These are phyloP conservation scores for Volutella citrinella DNA, from an alignment of 2,329 filamentous ascomycete species.

Conservation along the genomic window DNA sequence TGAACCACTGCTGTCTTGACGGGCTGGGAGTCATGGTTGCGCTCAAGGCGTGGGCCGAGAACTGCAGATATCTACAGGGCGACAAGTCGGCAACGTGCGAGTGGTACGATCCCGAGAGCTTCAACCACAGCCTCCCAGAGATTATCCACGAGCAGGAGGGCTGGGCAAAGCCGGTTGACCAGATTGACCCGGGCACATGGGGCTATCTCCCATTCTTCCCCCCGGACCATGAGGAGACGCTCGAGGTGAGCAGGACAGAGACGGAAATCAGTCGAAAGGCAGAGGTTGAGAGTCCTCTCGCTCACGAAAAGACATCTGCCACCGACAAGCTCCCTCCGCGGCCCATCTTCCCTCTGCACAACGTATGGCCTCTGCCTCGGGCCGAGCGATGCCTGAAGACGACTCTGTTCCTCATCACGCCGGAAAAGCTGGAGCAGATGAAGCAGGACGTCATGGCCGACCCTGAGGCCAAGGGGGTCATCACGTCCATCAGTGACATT, in stretches of 20 bases:
- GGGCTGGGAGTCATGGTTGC: constrained; percentile 27
- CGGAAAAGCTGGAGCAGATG: constrained; percentile 26
- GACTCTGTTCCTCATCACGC: constrained; percentile 30
- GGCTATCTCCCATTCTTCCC: constrained; percentile 23
- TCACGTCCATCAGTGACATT: constrained; percentile 34
- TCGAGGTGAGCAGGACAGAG: too few relatives aligned
- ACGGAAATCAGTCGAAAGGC: not conserved
- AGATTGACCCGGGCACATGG: constrained; percentile 26
- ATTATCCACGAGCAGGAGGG: constrained; percentile 27
- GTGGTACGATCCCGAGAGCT: constrained; percentile 28
- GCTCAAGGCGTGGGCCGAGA: constrained; percentile 29
- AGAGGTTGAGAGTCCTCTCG: not conserved
- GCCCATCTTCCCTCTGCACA: constrained; percentile 23
- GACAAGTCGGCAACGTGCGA: constrained; percentile 21
- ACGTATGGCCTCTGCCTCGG: constrained; percentile 27
- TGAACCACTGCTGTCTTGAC: constrained; percentile 27
- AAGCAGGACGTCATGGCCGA: constrained; percentile 27
- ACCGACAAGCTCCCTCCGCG: constrained; percentile 14
- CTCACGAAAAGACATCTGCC: constrained; percentile 11
- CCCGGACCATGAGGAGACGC: constrained; percentile 3
- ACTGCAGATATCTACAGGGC: constrained; percentile 26
- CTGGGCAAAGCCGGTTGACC: constrained; percentile 13
- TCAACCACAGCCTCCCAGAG: constrained; percentile 26
- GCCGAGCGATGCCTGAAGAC: constrained; percentile 26
- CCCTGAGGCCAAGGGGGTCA: constrained; percentile 19